Conservation (phyloP, 2,329 filamentous ascomycete genomes). For the Neospermospora avenae region DNA sequence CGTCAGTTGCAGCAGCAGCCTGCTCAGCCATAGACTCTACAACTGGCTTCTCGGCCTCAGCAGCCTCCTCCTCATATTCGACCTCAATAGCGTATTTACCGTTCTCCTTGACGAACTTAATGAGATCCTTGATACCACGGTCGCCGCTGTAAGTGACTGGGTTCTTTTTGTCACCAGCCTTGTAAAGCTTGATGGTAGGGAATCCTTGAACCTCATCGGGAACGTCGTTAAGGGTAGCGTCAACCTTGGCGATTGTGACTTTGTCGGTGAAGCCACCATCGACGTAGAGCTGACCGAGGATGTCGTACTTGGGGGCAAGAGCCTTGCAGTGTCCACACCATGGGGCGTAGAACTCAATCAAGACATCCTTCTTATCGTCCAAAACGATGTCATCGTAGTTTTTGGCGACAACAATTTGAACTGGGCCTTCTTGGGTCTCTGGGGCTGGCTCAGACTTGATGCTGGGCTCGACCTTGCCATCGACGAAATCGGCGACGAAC, state of each 20-base stretch:
- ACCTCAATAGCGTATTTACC: conserved; percentile 82
- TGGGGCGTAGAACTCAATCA: conserved; percentile 97
- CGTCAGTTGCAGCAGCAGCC: conserved; percentile 38
- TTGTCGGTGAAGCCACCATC: conserved; percentile 73
- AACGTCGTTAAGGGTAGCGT: conserved; percentile 93
- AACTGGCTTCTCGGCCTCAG: conserved; percentile 43
- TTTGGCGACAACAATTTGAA: conserved; percentile 86
- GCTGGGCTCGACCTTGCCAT: conserved; percentile 88
- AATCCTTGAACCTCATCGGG: conserved; percentile 96
- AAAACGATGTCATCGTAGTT: conserved; percentile 90
- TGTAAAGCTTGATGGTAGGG: conserved; percentile 98
- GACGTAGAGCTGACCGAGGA: conserved; percentile 77
- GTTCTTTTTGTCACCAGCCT: conserved; percentile 80
- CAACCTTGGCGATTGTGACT: conserved; percentile 94
- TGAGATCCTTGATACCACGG: conserved; percentile 87
- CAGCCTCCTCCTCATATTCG: conserved; percentile 51
- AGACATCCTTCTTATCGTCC: conserved; percentile 92
- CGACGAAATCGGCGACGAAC: conserved; percentile 82
- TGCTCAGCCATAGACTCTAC: conserved; percentile 39
- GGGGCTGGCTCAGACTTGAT: conserved; percentile 98
- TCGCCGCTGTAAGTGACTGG: conserved; percentile 85
- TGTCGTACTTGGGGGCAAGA: conserved; percentile 93
- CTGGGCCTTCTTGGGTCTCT: conserved; percentile 86
- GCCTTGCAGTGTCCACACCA: conserved; percentile 99
- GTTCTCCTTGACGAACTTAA: conserved; percentile 90